Base-by-base conservation (phyloP, 495 filamentous ascomycete genomes). In the Penicillium salamii region DNA sequence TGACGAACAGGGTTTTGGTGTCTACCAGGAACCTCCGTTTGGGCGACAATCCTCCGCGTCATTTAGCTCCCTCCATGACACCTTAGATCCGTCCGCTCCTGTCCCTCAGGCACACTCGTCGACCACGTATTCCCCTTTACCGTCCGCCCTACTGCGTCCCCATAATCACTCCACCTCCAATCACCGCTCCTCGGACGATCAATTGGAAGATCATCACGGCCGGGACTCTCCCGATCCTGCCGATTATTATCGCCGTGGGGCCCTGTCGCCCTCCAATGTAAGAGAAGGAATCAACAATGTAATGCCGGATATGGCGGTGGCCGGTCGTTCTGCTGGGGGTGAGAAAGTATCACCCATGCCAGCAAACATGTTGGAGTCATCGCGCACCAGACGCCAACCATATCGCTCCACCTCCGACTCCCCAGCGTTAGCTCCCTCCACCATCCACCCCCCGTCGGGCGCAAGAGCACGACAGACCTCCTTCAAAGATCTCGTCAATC, bases 401-500 rank as follows among this genome's bases (percentile, higher is more conserved):
- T 53, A 64, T 48, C 64, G 67, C 41, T 74, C 73, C 9, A 52
- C 58, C 7, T 74, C 72, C 31, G 68, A 74, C 52, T 63, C 64
- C 29, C 63, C 61, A n/a, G 46, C 53, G 1, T 29, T 58, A 34
- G 58, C 19, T 18, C 33, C 47, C 15, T 57, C 64, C 20, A 18
- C 61, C 28, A 52, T 26, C 37, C 43, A 54, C 19, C 32, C 58
- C 20, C 28, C 61, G 8, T 46, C 67, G 9, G 59, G 58, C 15
- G 48, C 58, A 26, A 66, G 68, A 34, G 50, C 68, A 21, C 64
- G 72, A 44, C 71, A 80, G 54, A 65, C 79, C 5, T 77, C 78
- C 11, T 81, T 85, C 60, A 81, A 79, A 66, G 77, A 85, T 35
- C 74, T 86, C 17, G 71, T 84, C 36, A 78, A 80, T 61, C 78